These are phyloP conservation scores for Plectosphaerella cucumerina DNA, from an alignment of 2,329 filamentous ascomycete species.

Conservation along the genomic window DNA sequence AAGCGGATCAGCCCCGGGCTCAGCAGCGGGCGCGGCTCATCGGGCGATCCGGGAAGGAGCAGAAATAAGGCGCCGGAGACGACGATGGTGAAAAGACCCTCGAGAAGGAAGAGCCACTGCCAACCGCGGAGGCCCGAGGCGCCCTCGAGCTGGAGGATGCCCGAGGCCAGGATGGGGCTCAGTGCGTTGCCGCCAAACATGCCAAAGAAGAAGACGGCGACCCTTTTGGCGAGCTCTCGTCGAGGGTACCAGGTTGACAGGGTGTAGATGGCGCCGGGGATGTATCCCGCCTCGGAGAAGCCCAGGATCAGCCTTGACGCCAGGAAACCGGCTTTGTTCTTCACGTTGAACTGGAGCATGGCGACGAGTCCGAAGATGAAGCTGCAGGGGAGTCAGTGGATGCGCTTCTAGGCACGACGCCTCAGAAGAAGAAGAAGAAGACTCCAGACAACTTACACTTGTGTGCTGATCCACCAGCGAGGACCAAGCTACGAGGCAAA, in stretches of 20 bases:
- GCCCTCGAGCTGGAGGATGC: slow-evolving; percentile 40
- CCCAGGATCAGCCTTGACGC: slow-evolving; percentile 39
- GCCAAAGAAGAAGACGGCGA: slow-evolving; percentile 48
- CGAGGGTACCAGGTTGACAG: slow-evolving; percentile 47
- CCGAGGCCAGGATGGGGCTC: slow-evolving; percentile 42
- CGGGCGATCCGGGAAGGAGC: slow-evolving; percentile 38
- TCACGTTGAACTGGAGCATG: slow-evolving; percentile 37
- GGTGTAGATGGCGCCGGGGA: slow-evolving; percentile 46
- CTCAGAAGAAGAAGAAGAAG: no score
- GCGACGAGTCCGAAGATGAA: slow-evolving; percentile 43
- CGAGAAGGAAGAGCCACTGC: slow-evolving; percentile 47
- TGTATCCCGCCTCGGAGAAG: slow-evolving; percentile 46
- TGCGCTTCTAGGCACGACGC: no score
- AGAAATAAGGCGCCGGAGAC: slow-evolving; percentile 34
- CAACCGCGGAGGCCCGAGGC: slow-evolving; percentile 36
- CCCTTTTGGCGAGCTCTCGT: slow-evolving; percentile 38
- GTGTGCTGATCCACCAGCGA: slow-evolving; percentile 42
- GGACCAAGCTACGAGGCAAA: slow-evolving; percentile 32
- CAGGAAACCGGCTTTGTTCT: slow-evolving; percentile 38
- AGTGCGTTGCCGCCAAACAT: slow-evolving; percentile 48
- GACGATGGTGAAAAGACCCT: slow-evolving; percentile 37
- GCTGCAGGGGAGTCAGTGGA: no score
- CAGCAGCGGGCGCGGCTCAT: slow-evolving; percentile 31
- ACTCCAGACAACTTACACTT: no score
- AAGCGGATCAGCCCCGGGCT: slow-evolving; percentile 33